Percentiles rank a stretch among this genome's conserved stretches.
These are phyloP conservation scores for Pseudonectria foliicola DNA, from an alignment of 2,329 filamentous ascomycete species.

Conservation along the genomic window DNA sequence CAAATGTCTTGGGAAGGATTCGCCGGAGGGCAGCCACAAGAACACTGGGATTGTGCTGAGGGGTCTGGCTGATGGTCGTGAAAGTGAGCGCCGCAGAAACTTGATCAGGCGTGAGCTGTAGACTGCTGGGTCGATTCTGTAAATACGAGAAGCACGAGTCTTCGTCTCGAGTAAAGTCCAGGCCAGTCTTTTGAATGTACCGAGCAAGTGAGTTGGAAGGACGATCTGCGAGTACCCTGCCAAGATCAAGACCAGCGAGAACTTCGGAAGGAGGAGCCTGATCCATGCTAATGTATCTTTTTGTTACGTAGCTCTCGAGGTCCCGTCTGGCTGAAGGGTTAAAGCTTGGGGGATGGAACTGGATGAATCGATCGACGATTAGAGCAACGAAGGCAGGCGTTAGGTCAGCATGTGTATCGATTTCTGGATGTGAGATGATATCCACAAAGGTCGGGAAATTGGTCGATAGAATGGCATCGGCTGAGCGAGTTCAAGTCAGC, in stretches of 20 bases:
- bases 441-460: constrained; percentile 73
- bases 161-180: constrained; percentile 66
- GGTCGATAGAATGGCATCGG: constrained; percentile 80
- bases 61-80: constrained; percentile 50
- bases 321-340: constrained; percentile 68
- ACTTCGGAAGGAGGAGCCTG: constrained; percentile 63
- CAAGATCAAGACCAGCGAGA: constrained; percentile 61
- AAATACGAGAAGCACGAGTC: constrained; percentile 55
- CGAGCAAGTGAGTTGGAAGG: constrained; percentile 52
- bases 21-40: constrained; percentile 57
- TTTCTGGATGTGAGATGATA: constrained; percentile 59
- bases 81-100: constrained; percentile 73
- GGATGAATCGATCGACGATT: constrained; percentile 78
- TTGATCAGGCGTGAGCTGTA: constrained; percentile 72
- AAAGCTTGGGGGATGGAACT: constrained; percentile 81
- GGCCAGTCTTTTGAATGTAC: constrained; percentile 67
- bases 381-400: constrained; percentile 64
- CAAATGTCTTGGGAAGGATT: constrained; percentile 56
- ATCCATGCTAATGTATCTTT: constrained; percentile 61
- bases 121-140: constrained; percentile 42
- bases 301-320: constrained; percentile 56
- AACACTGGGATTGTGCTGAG: constrained; percentile 43
- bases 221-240: constrained; percentile 55
- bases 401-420: constrained; percentile 59
- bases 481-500: constrained; percentile 44